Base-by-base conservation (phyloP, 2,329 filamentous ascomycete species). In the Talaromyces sp. region DNA sequence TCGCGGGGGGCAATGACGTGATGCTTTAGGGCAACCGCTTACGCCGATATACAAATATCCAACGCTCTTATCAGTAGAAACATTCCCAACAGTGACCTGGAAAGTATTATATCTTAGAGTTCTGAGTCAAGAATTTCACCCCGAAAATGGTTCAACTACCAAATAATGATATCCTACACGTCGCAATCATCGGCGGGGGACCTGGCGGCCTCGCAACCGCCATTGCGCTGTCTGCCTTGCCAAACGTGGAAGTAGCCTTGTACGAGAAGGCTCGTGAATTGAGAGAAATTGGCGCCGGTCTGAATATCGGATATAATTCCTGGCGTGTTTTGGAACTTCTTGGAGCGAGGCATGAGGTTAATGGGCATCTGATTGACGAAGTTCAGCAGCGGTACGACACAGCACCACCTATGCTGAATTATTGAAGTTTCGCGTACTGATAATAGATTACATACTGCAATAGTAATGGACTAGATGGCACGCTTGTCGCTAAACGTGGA, bases 311-410 rank as follows among this genome's bases (percentile, higher is more conserved):
- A 1, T 67, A 72, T 7, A 80, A 80, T 63, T 73, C 73, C 13
- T 81, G 78, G 79, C 77, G 72, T 45, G 74, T 80, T 5, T 65
- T 81, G 15, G 76, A 76, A 46, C 62, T 80, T 28, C 68, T 80
- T 2, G 78, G 77, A 9, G 77, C 73, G 1, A 75, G 73, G 3
- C 69, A 75, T 45, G 61, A 59, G 10, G 66, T 75, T 1, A 74
- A 65, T 33, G 73, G 73, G 3, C 73, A 75, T 58, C 61, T 65
- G n/a, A 69, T 72, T 13, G 64, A 60, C 22, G 64, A 65, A 1
- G 62, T 72, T 13, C 45, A 70, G 5, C 66, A 73, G 56, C 62
- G 71, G 71, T 73, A 58, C 28, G 22, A 43, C 11, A 25, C 11
- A 9, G 7, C 6, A 21, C 5, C 21, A 11, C 15, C n/a, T n/a